Percentiles rank a stretch among this genome's conserved stretches.
Evolutionary conservation across 257 asterid genomes (phyloP).

Genomic region (Capsicum pubescens): DNA sequence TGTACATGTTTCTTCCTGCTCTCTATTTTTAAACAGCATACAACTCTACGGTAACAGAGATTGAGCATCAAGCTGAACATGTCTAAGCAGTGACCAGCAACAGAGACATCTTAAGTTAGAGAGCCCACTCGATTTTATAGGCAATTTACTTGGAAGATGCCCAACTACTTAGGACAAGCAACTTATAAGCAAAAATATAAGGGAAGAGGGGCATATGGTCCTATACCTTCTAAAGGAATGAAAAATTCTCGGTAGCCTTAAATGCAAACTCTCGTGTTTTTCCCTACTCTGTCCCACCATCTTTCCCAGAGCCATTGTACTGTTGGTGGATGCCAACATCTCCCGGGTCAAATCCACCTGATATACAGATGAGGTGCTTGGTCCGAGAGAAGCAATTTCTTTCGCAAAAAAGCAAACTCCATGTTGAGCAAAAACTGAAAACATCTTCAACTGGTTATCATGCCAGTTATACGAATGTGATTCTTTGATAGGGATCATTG

Average conservation of each 20-base stretch:
- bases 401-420: slow-evolving; percentile 76
- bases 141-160: slow-evolving; percentile 24
- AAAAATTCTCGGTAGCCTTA: slow-evolving; percentile 35
- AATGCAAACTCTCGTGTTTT: slow-evolving; percentile 32
- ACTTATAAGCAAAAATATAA: neutral
- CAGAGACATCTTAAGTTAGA: neutral
- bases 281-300: slow-evolving; percentile 51
- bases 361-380: slow-evolving; percentile 44
- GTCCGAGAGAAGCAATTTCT: slow-evolving; percentile 57
- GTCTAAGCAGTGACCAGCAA: slow-evolving; percentile 1
- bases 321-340: slow-evolving; percentile 71
- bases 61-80: slow-evolving; percentile 10
- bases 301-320: slow-evolving; percentile 77
- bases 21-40: slow-evolving; percentile 11
- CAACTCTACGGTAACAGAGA: neutral
- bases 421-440: slow-evolving; percentile 73
- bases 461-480: slow-evolving; percentile 56
- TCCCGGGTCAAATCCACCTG: slow-evolving; percentile 69
- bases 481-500: slow-evolving; percentile 44
- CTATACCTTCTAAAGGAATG: slow-evolving; percentile 56
- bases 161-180: neutral
- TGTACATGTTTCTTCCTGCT: slow-evolving; percentile 13
- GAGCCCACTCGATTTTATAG: neutral
- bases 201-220: slow-evolving; percentile 21
- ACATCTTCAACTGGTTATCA: slow-evolving; percentile 75